phyloP scores from a whole-genome alignment of 805 yeast genomes.

The Yamadazyma tumulicola region DNA sequence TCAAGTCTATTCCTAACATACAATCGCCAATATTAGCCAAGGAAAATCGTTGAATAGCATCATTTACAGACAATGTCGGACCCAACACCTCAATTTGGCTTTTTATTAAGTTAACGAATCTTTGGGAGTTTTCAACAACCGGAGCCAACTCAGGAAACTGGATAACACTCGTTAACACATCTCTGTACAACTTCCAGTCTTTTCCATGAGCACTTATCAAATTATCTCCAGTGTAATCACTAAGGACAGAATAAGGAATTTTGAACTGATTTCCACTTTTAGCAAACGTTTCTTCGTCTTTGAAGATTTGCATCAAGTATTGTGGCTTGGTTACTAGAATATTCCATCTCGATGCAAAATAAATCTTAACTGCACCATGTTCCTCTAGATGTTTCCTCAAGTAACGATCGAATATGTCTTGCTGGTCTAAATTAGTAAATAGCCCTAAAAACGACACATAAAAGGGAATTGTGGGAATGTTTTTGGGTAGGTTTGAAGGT shows the following conservation, averaged over 20 bases:
- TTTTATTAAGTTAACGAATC: constrained; percentile 6
- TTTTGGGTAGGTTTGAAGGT: constrained; percentile 48
- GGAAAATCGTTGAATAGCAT: constrained; percentile 38
- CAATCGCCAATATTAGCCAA: constrained; percentile 50
- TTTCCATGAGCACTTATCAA: constrained; percentile 56
- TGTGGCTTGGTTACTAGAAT: constrained; percentile 50
- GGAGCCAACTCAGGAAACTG: constrained; percentile 45
- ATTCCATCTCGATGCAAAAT: constrained; percentile 62
- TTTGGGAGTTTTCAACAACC: constrained; percentile 34
- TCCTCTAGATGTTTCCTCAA: constrained; percentile 44
- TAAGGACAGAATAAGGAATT: constrained; percentile 51
- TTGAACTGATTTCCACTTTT: constrained; percentile 61
- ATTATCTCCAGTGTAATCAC: constrained; percentile 58
- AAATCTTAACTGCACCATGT: constrained; percentile 57
- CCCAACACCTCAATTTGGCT: background rate
- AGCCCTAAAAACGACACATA: constrained; percentile 51
- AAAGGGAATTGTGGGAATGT: constrained; percentile 61
- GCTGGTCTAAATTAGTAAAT: constrained; percentile 45
- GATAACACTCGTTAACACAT: constrained; percentile 42
- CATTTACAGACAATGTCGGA: constrained; percentile 25
- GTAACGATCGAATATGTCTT: constrained; percentile 41
- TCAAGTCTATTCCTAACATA: constrained; percentile 48
- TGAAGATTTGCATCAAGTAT: constrained; percentile 42
- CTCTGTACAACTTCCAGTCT: constrained; percentile 49
- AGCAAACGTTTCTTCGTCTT: constrained; percentile 47